Base-by-base conservation (phyloP, 1,284 basidiomycete genomes). In the Sporisorium scitamineum region DNA sequence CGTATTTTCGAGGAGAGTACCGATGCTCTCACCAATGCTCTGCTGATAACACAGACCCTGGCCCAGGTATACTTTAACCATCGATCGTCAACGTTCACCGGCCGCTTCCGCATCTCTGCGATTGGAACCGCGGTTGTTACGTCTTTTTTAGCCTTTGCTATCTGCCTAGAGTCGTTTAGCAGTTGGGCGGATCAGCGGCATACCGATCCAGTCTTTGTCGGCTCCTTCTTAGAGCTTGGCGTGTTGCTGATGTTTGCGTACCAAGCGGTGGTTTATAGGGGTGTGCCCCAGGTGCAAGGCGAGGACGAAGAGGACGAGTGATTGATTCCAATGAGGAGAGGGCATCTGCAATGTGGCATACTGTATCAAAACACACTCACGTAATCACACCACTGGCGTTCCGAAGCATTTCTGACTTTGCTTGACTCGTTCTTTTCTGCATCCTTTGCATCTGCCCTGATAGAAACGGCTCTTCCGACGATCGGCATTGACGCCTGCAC, bases 51-150 rank as follows among this genome's bases (percentile, higher is more conserved):
- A 2, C 14, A 24, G 14, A 2, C 16, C 0, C 5, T 59, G 2
- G 63, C 45, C 2, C 63, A 65, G 22, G 26, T 24, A 1, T 65
- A 44, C 32, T 65, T 59, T 52, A 65, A 65, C 27, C 16, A 45
- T 18, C 42, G 45, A 14, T 48, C 44, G 2, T 18, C 26, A 3
- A 50, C 63, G 0, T 65, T 59, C 26, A 59, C 63, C 10, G 63
- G 63, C 5, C 32, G 45, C 5, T 66, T 66, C 34, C 53, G 53
- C 13, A 51, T 60, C 24, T 22, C 63, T 10, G 52, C 51, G 0
- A 34, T 64, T 5, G 50, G 53, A 1, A 26, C 54, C 5, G 61
- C 61, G 7, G 16, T 52, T 2, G 6, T 63, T 6, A 27, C 27
- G 5, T 9, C 13, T 0, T 2, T 27, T 1, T 20, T 31, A 16